Conservation (phyloP, 2,329 filamentous ascomycete species). For the Trichoderma koningii region DNA sequence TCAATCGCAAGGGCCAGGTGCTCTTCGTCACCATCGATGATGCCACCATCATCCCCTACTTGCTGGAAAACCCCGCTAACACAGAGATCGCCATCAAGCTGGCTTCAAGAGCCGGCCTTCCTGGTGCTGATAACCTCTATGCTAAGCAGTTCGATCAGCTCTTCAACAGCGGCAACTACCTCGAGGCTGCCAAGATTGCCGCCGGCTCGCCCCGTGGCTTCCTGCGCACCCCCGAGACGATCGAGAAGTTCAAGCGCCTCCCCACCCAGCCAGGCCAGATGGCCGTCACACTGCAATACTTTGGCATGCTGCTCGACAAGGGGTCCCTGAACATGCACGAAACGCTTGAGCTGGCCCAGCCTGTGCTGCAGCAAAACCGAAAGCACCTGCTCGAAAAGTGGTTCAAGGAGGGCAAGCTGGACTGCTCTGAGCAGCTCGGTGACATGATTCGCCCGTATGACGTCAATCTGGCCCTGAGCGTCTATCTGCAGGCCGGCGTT, state of each 20-base stretch:
- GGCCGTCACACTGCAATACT: constrained; percentile 94
- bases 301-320: constrained; percentile 95
- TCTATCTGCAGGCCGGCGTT: constrained; percentile 89
- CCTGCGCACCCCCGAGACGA: constrained; percentile 89
- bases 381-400: constrained; percentile 98
- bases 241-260: constrained; percentile 90
- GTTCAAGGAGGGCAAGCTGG: constrained; percentile 93
- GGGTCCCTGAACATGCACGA: constrained; percentile 89
- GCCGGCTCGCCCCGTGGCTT: constrained; percentile 96
- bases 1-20: constrained; percentile 97
- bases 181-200: constrained; percentile 90
- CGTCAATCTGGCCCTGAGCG: constrained; percentile 78
- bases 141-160: constrained; percentile 90
- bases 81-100: constrained; percentile 92
- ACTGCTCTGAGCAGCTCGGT: constrained; percentile 93
- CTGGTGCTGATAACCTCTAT: constrained; percentile 92
- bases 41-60: constrained; percentile 85
- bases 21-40: constrained; percentile 94
- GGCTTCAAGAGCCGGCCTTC: constrained; percentile 88
- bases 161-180: constrained; percentile 75
- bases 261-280: constrained; percentile 81
- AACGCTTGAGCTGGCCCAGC: constrained; percentile 88
- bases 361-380: constrained; percentile 88
- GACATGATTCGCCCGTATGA: constrained; percentile 92
- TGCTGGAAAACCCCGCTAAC: constrained; percentile 95